These are phyloP conservation scores for Volvox reticuliferus DNA, from an alignment of 139 green algal species.

Conservation along the genomic window DNA sequence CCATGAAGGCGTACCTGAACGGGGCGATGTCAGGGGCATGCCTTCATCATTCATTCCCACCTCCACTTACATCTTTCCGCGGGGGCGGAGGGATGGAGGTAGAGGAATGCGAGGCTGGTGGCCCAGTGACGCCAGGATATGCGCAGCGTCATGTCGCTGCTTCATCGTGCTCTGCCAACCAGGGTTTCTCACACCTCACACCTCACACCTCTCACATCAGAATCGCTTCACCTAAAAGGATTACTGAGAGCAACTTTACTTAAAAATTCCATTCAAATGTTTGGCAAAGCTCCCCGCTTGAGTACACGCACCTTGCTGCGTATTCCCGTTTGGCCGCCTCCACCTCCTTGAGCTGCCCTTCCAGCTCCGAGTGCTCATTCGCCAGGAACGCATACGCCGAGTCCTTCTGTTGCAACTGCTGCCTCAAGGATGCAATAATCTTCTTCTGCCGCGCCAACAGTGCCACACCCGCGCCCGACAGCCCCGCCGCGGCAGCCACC, in stretches of 20 bases:
- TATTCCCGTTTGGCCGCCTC: constrained; percentile 61
- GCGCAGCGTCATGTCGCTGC: no score
- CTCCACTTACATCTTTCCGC: no score
- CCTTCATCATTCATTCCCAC: no score
- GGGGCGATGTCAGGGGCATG: not conserved
- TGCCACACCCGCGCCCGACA: constrained; percentile 34
- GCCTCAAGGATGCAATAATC: not conserved
- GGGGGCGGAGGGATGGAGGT: no score
- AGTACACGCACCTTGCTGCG: constrained; percentile 40
- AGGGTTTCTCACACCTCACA: no score
- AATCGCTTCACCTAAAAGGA: no score
- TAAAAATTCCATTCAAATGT: not conserved
- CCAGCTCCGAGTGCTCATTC: constrained; percentile 54
- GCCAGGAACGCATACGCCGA: constrained; percentile 36
- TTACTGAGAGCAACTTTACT: no score
- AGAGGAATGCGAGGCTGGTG: no score
- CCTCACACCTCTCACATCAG: not conserved
- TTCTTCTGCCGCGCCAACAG: constrained; percentile 40
- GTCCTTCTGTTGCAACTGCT: constrained; percentile 46
- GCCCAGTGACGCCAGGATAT: no score
- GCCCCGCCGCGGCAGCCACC: constrained; percentile 19
- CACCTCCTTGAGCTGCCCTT: constrained; percentile 56
- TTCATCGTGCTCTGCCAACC: no score
- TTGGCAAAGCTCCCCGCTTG: not conserved
- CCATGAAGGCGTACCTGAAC: constrained; percentile 58